These are phyloP conservation scores for Diospyros kaki DNA, from an alignment of 148 eudicot species.

Conservation along the genomic window DNA sequence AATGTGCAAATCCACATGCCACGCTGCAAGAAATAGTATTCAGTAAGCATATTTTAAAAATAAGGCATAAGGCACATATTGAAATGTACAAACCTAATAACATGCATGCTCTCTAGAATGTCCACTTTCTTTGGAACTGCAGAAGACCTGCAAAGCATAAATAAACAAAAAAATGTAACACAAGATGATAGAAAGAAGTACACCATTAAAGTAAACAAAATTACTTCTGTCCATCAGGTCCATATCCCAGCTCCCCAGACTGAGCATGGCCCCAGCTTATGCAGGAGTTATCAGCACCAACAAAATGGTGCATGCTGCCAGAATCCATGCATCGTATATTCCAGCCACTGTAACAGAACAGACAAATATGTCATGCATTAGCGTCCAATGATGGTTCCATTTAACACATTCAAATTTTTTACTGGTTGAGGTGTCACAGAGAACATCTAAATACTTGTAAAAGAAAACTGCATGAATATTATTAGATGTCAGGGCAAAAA, in stretches of 20 bases:
- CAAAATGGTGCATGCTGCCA: slow-evolving; percentile 83
- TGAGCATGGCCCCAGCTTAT: slow-evolving; percentile 97
- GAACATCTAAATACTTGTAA: no score
- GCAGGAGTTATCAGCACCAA: slow-evolving; percentile 94
- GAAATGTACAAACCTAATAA: slow-evolving; percentile 47
- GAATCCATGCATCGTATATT: slow-evolving; percentile 90
- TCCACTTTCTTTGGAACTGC: slow-evolving; percentile 68
- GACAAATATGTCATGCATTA: neutral
- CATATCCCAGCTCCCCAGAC: slow-evolving; percentile 94
- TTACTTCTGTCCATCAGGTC: slow-evolving; percentile 59
- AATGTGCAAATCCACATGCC: slow-evolving; percentile 87
- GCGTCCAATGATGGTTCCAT: neutral
- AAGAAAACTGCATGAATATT: no score
- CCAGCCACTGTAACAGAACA: slow-evolving; percentile 69
- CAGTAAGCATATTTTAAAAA: slow-evolving; percentile 14
- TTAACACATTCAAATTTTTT: no score
- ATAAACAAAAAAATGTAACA: slow-evolving; percentile 1
- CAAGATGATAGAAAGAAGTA: neutral
- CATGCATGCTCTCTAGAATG: slow-evolving; percentile 71
- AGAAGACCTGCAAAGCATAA: slow-evolving; percentile 42
- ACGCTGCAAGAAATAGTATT: slow-evolving; percentile 41
- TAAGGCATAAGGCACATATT: neutral
- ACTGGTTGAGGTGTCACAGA: no score
- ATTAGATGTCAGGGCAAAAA: neutral
- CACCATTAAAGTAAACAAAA: neutral